Conservation (phyloP, 2,329 filamentous ascomycete genomes). For the Septoria linicola region DNA sequence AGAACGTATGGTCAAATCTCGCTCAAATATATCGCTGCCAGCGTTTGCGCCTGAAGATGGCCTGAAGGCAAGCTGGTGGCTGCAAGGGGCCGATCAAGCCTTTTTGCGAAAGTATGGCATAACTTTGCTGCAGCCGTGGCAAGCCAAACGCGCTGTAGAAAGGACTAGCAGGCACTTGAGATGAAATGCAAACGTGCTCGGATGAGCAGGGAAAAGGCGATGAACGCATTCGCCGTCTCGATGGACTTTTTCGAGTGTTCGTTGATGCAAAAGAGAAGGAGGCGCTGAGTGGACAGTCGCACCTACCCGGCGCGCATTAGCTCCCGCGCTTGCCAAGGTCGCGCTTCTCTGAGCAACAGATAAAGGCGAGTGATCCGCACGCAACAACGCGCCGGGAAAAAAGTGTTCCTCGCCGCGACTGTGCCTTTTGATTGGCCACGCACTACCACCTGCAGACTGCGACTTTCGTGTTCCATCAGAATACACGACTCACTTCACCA, state of each 20-base stretch:
- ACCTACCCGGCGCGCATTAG: no score
- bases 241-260: not conserved
- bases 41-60: no score
- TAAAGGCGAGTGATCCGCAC: no score
- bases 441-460: slow-evolving; percentile 7
- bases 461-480: not conserved
- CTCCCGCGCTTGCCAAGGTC: no score
- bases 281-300: not conserved
- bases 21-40: no score
- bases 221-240: no score
- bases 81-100: slow-evolving; percentile 12
- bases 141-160: not conserved
- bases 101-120: slow-evolving; percentile 4
- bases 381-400: no score
- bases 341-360: no score
- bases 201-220: not conserved
- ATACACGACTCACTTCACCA: not conserved
- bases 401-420: no score
- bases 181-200: not conserved
- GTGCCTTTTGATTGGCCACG: not conserved
- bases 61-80: not conserved
- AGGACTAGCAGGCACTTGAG: not conserved
- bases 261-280: not conserved
- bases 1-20: no score
- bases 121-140: slow-evolving; percentile 2